A percentile compares a stretch with the other conserved stretches of the same genome.
Evolutionary conservation across 78 protist genomes (phyloP).

Genomic region (Dictyostelium citrinum): DNA sequence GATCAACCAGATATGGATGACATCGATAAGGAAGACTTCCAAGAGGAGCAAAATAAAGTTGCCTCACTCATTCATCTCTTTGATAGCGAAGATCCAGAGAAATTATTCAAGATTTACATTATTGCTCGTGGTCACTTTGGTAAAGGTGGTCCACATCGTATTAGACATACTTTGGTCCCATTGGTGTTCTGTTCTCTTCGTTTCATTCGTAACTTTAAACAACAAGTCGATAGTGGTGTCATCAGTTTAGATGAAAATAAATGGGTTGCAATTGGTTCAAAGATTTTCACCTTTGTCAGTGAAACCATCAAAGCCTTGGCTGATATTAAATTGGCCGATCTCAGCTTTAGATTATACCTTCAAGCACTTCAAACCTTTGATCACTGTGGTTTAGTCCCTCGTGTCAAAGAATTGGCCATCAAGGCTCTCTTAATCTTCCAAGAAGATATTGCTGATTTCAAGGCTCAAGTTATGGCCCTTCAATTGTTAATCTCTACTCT

Average conservation of each 20-base stretch:
- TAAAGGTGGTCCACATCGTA: constrained; percentile 88
- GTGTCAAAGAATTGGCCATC: constrained; percentile 86
- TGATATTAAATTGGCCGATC: constrained; percentile 50
- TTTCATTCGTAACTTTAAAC: constrained; percentile 70
- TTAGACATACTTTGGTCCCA: constrained; percentile 78
- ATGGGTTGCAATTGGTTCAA: constrained; percentile 63
- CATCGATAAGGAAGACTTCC: constrained; percentile 86
- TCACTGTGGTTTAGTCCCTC: constrained; percentile 54
- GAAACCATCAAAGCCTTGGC: constrained; percentile 80
- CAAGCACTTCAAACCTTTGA: constrained; percentile 91
- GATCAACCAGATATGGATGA: constrained; percentile 75
- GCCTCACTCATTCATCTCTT: constrained; percentile 86
- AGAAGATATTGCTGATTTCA: constrained; percentile 90
- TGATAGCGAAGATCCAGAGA: constrained; percentile 73
- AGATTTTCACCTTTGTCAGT: constrained; percentile 78
- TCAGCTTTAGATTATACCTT: constrained; percentile 87
- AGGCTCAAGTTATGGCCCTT: constrained; percentile 84
- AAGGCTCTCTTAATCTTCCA: constrained; percentile 94
- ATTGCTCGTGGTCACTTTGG: constrained; percentile 83
- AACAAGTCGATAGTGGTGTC: constrained; percentile 69
- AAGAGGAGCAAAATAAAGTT: constrained; percentile 89
- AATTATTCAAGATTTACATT: constrained; percentile 79
- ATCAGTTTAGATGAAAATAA: constrained; percentile 41
- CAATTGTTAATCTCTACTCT: constrained; percentile 82
- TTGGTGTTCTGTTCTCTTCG: constrained; percentile 74